phyloP scores from a whole-genome alignment of 129 eudicot species.

The Flaveria bidentis region DNA sequence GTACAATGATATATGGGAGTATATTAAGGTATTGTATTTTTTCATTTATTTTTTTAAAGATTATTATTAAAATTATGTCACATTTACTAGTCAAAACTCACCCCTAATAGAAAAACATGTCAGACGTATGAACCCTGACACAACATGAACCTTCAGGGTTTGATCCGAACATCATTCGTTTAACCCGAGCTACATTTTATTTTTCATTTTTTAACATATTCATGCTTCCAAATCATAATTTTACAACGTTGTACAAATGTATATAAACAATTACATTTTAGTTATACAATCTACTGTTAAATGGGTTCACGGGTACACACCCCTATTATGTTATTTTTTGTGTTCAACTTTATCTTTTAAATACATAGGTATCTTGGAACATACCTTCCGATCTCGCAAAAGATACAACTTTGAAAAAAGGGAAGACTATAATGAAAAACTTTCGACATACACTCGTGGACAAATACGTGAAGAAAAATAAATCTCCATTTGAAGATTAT shows the following conservation, averaged over 20 bases:
- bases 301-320: too few relatives aligned
- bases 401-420: neutral
- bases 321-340: neutral
- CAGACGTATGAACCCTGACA: too few relatives aligned
- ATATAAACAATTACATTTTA: too few relatives aligned
- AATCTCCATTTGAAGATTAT: neutral
- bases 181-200: too few relatives aligned
- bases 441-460: neutral
- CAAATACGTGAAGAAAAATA: neutral
- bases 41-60: neutral
- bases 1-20: neutral
- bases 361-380: neutral
- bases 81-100: too few relatives aligned
- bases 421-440: neutral
- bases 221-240: too few relatives aligned
- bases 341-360: neutral
- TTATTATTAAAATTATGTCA: neutral
- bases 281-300: too few relatives aligned
- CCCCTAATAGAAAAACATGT: too few relatives aligned
- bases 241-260: too few relatives aligned
- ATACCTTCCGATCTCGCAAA: neutral
- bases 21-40: neutral
- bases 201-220: too few relatives aligned
- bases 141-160: too few relatives aligned
- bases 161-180: too few relatives aligned